Percentiles rank a stretch among this genome's conserved stretches.
These are phyloP conservation scores for Heterobasidion irregulare DNA, from an alignment of 1,284 basidiomycete genomes.

Conservation along the genomic window DNA sequence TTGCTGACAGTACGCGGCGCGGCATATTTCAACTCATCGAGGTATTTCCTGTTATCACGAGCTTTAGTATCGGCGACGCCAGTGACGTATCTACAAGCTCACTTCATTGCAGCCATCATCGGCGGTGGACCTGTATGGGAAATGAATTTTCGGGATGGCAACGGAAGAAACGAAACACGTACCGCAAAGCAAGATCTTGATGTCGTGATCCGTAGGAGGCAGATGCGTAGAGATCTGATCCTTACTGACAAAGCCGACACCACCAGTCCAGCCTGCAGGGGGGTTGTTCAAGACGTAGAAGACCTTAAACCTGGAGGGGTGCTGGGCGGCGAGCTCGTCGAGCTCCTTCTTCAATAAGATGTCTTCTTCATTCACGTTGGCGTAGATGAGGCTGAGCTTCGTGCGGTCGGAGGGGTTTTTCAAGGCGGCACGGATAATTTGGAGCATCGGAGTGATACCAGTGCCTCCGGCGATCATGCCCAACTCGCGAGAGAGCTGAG, in stretches of 20 bases:
- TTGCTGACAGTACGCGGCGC: conserved; percentile 89
- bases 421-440: conserved; percentile 87
- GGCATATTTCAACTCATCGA: conserved; percentile 83
- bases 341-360: conserved; percentile 86
- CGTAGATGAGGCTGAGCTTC: conserved; percentile 83
- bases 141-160: not conserved
- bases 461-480: conserved; percentile 97
- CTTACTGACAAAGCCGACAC: conserved; percentile 88
- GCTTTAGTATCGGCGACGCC: conserved; percentile 2
- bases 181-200: conserved; percentile 86
- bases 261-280: conserved; percentile 79
- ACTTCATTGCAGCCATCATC: conserved; percentile 98
- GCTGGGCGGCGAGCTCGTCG: conserved; percentile 64
- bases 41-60: conserved; percentile 59
- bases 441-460: conserved; percentile 97
- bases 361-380: conserved; percentile 87
- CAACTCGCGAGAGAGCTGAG: conserved; percentile 64
- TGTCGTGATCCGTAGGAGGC: conserved; percentile 53
- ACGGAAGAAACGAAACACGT: conserved; percentile 15
- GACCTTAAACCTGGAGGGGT: conserved; percentile 72
- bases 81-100: conserved; percentile 22
- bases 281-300: conserved; percentile 94
- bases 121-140: conserved; percentile 72
- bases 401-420: conserved; percentile 84
- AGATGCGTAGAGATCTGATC: conserved; percentile 84